These are phyloP conservation scores for Fusarium ambrosium DNA, from an alignment of 2,329 filamentous ascomycete species.

Conservation along the genomic window DNA sequence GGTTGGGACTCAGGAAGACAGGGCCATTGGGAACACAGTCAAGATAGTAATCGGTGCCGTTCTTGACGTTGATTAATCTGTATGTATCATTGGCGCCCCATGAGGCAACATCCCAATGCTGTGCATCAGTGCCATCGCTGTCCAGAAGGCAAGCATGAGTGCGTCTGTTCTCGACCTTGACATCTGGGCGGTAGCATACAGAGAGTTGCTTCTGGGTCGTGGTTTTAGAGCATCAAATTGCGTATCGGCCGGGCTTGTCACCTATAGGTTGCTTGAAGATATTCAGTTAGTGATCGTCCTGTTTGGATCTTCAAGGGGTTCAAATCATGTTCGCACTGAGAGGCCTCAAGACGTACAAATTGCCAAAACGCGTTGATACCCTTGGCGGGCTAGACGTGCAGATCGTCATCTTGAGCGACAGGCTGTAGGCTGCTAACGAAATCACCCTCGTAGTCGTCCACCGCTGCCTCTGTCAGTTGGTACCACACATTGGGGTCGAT, in stretches of 20 bases:
- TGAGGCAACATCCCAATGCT: conserved; percentile 52
- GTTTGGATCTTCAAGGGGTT: not conserved
- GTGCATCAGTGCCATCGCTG: conserved; percentile 44
- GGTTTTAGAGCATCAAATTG: conserved; percentile 47
- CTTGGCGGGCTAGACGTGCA: conserved; percentile 39
- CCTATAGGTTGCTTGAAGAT: conserved; percentile 46
- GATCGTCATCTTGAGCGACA: conserved; percentile 15
- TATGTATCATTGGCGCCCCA: conserved; percentile 49
- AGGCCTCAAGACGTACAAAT: conserved; percentile 9
- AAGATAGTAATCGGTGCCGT: conserved; percentile 50
- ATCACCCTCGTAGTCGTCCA: conserved; percentile 45
- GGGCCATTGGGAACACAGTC: conserved; percentile 51
- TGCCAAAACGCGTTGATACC: conserved; percentile 25
- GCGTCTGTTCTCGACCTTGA: conserved; percentile 43
- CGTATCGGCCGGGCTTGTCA: conserved; percentile 48
- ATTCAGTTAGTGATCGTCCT: not conserved
- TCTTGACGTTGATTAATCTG: conserved; percentile 49
- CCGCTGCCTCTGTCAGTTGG: conserved; percentile 52
- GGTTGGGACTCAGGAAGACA: conserved; percentile 49
- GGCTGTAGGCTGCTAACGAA: conserved; percentile 45
- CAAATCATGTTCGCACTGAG: not conserved
- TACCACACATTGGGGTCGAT: conserved; percentile 55
- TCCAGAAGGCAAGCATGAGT: conserved; percentile 49
- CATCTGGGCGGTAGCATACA: conserved; percentile 43
- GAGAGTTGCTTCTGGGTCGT: conserved; percentile 49